Evolutionary conservation across 768 basidiomycete species (phyloP), one percentile per base, ranked within the genome.

Genomic region (Pholiota conissans): DNA sequence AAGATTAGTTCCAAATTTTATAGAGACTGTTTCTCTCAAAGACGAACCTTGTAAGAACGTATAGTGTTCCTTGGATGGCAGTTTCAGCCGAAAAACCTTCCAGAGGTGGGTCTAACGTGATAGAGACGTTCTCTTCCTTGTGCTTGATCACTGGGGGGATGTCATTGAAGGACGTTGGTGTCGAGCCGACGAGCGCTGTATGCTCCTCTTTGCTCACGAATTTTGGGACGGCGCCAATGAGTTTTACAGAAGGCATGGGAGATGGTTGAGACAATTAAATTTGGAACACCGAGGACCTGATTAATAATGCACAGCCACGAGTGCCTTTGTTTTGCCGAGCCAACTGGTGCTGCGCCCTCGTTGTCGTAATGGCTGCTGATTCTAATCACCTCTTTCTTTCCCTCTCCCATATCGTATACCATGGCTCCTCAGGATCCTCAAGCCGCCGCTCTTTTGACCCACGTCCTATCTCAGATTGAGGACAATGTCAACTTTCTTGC

Each of bases 101-200:
- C 56, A 89, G 68, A 1, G 84, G 76, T 14, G 94, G 93, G 56
- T 91, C 86, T 39, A 96, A 75, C 0, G 75, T 66, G 52, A 93
- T 75, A 2, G 84, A 78, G 50, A 95, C 90, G 65, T 84, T 79
- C 1, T 86, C 81, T 65, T 95, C 84, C 64, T 81, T 79, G 74
- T 91, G 87, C 63, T 85, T 82, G 52, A 96, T 76, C 55, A 95
- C 78, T 1, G 95, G 87, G 1, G 90, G 93, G 56, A 98, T 95
- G 63, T 90, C 87, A 59, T 73, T 77, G 74, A 98, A 97, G 0
- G 92, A 91, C 1, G 79, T 66, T 1, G 96, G 96, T 0, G 96
- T 98, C 1, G 89, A 87, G n/a, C 81, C 83, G 5, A 88, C 79
- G 30, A 94, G 67, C 3, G 72, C 68, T 28, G 76, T 74, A 73